Percentiles rank a stretch among this genome's conserved stretches.
These are phyloP conservation scores for Marchantia polymorpha DNA, from an alignment of 225 moss, liverwort and hornwort species.

Conservation along the genomic window DNA sequence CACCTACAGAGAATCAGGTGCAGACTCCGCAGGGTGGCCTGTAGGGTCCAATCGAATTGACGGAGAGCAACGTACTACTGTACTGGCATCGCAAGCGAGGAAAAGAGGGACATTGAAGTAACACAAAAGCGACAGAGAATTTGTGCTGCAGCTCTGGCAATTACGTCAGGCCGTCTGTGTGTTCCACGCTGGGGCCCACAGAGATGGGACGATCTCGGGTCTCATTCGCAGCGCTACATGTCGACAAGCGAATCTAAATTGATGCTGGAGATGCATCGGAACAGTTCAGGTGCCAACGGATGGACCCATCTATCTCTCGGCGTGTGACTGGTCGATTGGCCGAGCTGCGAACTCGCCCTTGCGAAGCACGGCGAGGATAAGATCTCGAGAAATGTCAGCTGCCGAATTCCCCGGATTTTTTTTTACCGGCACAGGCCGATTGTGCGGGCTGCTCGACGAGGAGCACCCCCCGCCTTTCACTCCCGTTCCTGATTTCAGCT, in stretches of 20 bases:
- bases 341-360: neutral
- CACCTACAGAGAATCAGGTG: too few species aligned
- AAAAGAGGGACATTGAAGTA: neutral
- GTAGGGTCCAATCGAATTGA: too few species aligned
- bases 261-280: conserved; percentile 3
- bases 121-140: too few species aligned
- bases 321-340: conserved; percentile 1
- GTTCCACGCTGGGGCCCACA: neutral
- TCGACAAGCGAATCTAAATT: neutral
- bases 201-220: neutral
- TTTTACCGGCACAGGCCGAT: neutral
- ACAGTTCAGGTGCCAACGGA: neutral
- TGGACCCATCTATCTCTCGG: neutral
- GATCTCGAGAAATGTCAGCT: conserved; percentile 6
- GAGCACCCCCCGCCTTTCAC: neutral
- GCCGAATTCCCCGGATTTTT: neutral
- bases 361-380: conserved; percentile 10
- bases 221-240: neutral
- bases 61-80: too few species aligned
- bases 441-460: neutral
- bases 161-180: neutral
- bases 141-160: too few species aligned
- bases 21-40: too few species aligned
- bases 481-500: neutral
- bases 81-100: neutral